These are phyloP conservation scores for Neobulgaria alba DNA, from an alignment of 2,329 filamentous ascomycete genomes.

Conservation along the genomic window DNA sequence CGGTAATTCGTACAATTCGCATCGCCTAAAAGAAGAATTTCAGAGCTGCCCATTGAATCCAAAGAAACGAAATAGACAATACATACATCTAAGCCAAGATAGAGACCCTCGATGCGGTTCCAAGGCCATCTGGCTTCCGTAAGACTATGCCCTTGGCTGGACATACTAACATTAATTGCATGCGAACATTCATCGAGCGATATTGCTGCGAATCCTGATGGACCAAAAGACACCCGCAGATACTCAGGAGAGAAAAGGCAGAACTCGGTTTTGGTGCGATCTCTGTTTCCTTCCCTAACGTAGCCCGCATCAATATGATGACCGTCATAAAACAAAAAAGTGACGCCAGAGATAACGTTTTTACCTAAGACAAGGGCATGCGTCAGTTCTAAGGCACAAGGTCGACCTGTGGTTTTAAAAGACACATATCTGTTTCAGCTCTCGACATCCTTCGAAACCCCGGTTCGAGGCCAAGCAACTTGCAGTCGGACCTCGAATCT, in stretches of 20 bases:
- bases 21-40: slow-evolving; percentile 6
- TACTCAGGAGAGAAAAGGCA: too few relatives aligned
- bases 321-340: slow-evolving; percentile 4
- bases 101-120: slow-evolving; percentile 4
- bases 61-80: too few relatives aligned
- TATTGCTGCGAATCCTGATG: slow-evolving; percentile 5
- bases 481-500: slow-evolving; percentile 1
- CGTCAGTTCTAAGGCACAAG: slow-evolving; percentile 2
- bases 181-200: too few relatives aligned
- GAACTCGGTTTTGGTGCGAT: neutral
- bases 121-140: slow-evolving; percentile 3
- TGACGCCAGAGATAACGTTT: slow-evolving; percentile 7
- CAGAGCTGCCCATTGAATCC: slow-evolving; percentile 1
- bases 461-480: slow-evolving; percentile 3
- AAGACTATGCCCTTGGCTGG: too few relatives aligned
- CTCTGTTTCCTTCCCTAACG: slow-evolving; percentile 1
- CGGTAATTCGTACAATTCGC: slow-evolving; percentile 7
- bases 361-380: slow-evolving; percentile 4
- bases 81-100: slow-evolving; percentile 9
- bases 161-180: too few relatives aligned
- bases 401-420: slow-evolving; percentile 5
- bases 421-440: slow-evolving; percentile 5
- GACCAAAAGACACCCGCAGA: slow-evolving; percentile 4
- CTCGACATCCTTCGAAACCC: slow-evolving; percentile 5
- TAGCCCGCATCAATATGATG: slow-evolving; percentile 7